Conservation (phyloP, 805 yeast genomes). For the Candida ipomoeae region DNA sequence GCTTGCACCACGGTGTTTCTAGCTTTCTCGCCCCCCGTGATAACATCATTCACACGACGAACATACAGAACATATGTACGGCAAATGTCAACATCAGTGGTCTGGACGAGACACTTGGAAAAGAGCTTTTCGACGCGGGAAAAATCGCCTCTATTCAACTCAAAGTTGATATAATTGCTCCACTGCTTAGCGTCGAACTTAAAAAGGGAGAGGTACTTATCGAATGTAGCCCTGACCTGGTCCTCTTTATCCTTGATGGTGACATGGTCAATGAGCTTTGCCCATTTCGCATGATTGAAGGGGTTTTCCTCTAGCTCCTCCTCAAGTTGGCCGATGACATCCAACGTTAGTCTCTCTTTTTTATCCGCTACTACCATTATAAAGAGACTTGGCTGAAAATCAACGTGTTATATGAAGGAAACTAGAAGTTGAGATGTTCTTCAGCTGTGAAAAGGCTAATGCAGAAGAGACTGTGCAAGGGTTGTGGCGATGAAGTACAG, state of each 20-base stretch:
- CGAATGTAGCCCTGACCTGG: slow-evolving; percentile 54
- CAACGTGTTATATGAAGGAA: not conserved
- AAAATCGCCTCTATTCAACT: slow-evolving; percentile 61
- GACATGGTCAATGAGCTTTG: slow-evolving; percentile 48
- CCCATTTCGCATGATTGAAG: slow-evolving; percentile 54
- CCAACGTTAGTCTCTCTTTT: slow-evolving; percentile 33
- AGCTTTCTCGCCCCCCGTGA: slow-evolving; percentile 80
- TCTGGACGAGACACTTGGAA: slow-evolving; percentile 55
- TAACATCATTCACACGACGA: slow-evolving; percentile 61
- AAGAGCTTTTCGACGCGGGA: slow-evolving; percentile 63
- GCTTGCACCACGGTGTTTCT: slow-evolving; percentile 72
- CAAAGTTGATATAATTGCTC: slow-evolving; percentile 66
- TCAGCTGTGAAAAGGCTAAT: not conserved
- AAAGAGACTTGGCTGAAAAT: not conserved
- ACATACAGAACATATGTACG: slow-evolving; percentile 74
- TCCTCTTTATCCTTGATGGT: slow-evolving; percentile 53
- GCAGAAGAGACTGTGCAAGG: not conserved
- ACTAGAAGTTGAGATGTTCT: not conserved
- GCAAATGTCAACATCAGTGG: slow-evolving; percentile 69
- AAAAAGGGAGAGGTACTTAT: slow-evolving; percentile 58
- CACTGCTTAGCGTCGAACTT: slow-evolving; percentile 66
- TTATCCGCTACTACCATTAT: slow-evolving; percentile 13
- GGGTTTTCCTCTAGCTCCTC: slow-evolving; percentile 51
- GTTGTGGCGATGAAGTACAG: not conserved
- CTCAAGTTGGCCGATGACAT: slow-evolving; percentile 55